These are phyloP conservation scores for Fusarium pseudograminearum DNA, from an alignment of 2,329 filamentous ascomycete species.

Conservation along the genomic window DNA sequence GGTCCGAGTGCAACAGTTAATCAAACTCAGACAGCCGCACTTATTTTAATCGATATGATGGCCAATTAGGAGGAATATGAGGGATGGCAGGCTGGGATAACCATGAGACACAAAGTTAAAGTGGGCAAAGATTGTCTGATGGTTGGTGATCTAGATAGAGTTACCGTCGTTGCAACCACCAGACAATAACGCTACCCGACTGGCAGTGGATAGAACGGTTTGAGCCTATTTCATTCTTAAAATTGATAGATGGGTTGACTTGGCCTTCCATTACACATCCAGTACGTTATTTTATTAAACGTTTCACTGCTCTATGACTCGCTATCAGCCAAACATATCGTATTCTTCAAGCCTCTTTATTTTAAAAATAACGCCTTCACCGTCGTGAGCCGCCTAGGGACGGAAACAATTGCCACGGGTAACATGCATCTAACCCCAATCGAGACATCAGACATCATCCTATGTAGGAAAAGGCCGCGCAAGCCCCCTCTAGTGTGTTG, in stretches of 20 bases:
- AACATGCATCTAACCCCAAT: conserved; percentile 21
- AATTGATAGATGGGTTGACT: background rate
- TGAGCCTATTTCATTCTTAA: background rate
- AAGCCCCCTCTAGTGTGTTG: conserved; percentile 5
- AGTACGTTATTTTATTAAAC: conserved; percentile 7
- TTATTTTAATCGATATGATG: background rate
- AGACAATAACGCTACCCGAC: background rate
- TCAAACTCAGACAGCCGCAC: conserved; percentile 5
- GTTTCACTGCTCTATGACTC: background rate
- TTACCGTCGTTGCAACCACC: conserved; percentile 6
- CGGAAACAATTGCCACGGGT: conserved; percentile 12
- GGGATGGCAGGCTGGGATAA: conserved; percentile 2
- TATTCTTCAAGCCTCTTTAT: conserved; percentile 10
- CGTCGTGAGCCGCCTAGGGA: background rate
- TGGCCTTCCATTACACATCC: background rate
- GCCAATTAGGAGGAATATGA: background rate
- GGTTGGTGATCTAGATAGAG: conserved; percentile 5
- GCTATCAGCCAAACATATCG: background rate
- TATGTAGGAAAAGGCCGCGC: conserved; percentile 14
- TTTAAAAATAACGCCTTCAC: conserved; percentile 1
- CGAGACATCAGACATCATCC: conserved; percentile 30
- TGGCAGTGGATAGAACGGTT: too few species aligned
- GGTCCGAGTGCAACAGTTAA: conserved; percentile 1
- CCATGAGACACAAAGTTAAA: background rate
- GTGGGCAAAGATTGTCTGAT: background rate